A percentile compares a stretch with the other conserved stretches of the same genome.
These are phyloP conservation scores for Westerdykella aurantiaca DNA, from an alignment of 2,329 filamentous ascomycete species.

Conservation along the genomic window DNA sequence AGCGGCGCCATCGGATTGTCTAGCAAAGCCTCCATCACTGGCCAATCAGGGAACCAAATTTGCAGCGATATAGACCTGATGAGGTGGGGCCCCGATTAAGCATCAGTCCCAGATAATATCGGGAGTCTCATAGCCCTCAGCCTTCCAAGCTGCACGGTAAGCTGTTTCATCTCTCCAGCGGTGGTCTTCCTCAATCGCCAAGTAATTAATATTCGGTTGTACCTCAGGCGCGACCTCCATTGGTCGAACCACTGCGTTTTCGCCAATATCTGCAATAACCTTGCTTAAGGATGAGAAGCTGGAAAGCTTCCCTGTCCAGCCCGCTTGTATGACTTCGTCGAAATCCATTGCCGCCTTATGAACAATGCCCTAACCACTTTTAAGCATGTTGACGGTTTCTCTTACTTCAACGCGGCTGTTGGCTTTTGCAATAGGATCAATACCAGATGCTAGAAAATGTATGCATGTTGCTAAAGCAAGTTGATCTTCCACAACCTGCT, in stretches of 20 bases:
- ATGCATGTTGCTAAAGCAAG: conserved; percentile 9
- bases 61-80: no score
- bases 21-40: no score
- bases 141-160: conserved; percentile 8
- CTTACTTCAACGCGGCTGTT: conserved; percentile 5
- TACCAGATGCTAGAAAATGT: conserved; percentile 1
- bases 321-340: conserved; percentile 7
- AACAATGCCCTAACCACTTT: conserved; percentile 6
- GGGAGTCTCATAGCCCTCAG: conserved; percentile 6
- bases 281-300: conserved; percentile 6
- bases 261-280: conserved; percentile 3
- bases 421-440: conserved; percentile 7
- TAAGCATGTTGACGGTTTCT: conserved; percentile 5
- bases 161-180: conserved; percentile 6
- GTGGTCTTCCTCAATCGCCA: conserved; percentile 4
- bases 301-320: conserved; percentile 6
- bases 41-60: no score
- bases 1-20: no score
- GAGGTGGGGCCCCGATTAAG: no score
- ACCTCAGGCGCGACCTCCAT: not conserved
- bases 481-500: conserved; percentile 7
- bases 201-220: conserved; percentile 3
- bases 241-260: conserved; percentile 2
- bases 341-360: conserved; percentile 5
- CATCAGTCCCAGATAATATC: conserved; percentile 8